Conservation (phyloP, 2,329 filamentous ascomycete genomes). For the Xylogone sp. region DNA sequence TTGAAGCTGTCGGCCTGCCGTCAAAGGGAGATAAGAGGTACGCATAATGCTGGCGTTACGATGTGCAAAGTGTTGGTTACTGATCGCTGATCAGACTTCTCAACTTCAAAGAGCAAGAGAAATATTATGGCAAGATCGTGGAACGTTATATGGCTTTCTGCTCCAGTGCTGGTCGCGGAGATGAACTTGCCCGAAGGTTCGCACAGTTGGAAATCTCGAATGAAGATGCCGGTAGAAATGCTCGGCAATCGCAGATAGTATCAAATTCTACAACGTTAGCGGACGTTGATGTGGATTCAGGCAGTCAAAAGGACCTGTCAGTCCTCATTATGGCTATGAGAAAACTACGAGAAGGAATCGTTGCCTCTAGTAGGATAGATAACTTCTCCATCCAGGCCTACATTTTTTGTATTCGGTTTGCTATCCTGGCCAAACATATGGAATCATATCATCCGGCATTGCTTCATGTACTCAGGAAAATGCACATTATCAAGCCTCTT, state of each 20-base stretch:
- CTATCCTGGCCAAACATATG: constrained; percentile 75
- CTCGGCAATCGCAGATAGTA: constrained; percentile 14
- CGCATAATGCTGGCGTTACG: constrained; percentile 1
- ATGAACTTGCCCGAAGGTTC: constrained; percentile 73
- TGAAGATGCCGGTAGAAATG: constrained; percentile 15
- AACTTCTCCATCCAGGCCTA: constrained; percentile 85
- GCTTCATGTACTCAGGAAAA: constrained; percentile 67
- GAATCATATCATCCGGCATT: constrained; percentile 90
- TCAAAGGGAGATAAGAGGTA: constrained; percentile 90
- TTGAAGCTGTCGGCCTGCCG: constrained; percentile 79
- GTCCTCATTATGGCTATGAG: constrained; percentile 79
- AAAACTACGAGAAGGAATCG: constrained; percentile 86
- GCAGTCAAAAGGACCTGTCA: constrained; percentile 55
- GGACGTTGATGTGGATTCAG: constrained; percentile 10
- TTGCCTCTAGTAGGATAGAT: constrained; percentile 72
- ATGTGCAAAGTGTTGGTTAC: background rate
- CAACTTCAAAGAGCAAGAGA: constrained; percentile 74
- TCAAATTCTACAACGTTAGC: constrained; percentile 7
- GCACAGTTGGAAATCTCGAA: constrained; percentile 43
- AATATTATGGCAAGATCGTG: constrained; percentile 82
- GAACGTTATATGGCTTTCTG: constrained; percentile 89
- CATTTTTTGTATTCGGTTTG: constrained; percentile 83
- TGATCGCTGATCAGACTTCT: constrained; percentile 51
- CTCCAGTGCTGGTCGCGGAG: constrained; percentile 65
- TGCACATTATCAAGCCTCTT: constrained; percentile 67